Conservation (phyloP, 176 grass and related monocot species). For the Triticum monococcum region DNA sequence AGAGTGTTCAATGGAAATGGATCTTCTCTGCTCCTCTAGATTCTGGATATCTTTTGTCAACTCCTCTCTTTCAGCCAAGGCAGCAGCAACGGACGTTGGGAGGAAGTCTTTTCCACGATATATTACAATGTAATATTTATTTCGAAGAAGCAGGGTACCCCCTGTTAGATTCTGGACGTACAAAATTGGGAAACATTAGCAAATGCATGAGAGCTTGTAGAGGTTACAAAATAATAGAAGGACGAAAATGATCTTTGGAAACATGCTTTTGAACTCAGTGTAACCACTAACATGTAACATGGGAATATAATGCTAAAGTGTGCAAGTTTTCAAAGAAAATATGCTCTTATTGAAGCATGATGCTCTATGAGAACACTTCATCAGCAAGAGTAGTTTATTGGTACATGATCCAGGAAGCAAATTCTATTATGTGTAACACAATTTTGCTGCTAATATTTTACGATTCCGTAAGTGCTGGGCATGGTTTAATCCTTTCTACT, state of each 20-base stretch:
- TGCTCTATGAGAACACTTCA: not conserved
- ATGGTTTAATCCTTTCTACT: not conserved
- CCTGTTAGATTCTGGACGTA: constrained; percentile 71
- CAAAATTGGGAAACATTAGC: constrained; percentile 14
- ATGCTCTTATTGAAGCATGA: not conserved
- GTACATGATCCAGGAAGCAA: not conserved
- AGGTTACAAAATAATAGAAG: constrained; percentile 8
- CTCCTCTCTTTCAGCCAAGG: constrained; percentile 83
- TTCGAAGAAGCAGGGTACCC: constrained; percentile 86
- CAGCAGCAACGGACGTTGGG: constrained; percentile 61
- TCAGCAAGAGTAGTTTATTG: not conserved
- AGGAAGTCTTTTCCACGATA: constrained; percentile 97
- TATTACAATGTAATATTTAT: constrained; percentile 95
- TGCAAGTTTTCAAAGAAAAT: not conserved
- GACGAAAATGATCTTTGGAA: not conserved
- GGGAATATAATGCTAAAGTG: not conserved
- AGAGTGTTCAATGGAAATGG: constrained; percentile 31
- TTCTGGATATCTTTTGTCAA: constrained; percentile 77
- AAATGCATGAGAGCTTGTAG: constrained; percentile 12
- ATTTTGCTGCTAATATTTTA: not conserved
- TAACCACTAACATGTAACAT: not conserved
- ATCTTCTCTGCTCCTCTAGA: constrained; percentile 75
- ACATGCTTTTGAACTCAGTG: not conserved
- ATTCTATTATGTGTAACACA: not conserved
- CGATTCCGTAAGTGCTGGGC: not conserved